A percentile compares a stretch with the other conserved stretches of the same genome.
These are phyloP conservation scores for Populus pruinosa DNA, from an alignment of 345 rosid species.

Conservation along the genomic window DNA sequence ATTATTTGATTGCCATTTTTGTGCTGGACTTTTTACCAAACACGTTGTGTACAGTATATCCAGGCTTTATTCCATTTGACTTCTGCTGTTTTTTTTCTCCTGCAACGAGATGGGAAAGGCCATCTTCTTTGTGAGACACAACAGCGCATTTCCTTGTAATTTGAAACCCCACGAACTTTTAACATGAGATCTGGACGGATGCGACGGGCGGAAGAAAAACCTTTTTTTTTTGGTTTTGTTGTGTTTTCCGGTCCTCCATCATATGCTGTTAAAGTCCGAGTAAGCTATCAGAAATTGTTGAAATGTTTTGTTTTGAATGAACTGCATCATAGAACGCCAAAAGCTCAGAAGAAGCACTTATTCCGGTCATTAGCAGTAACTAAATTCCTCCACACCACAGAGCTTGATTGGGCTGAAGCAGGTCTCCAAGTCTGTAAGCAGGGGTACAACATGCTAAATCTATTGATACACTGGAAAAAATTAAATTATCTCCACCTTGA, in stretches of 20 bases:
- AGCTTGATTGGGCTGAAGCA: slow-evolving; percentile 99
- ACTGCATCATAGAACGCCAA: slow-evolving; percentile 97
- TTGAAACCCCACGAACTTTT: slow-evolving; percentile 79
- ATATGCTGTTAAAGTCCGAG: slow-evolving; percentile 95
- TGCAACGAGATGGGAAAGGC: too few relatives aligned
- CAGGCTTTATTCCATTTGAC: too few relatives aligned
- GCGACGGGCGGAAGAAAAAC: slow-evolving; percentile 81
- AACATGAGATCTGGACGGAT: slow-evolving; percentile 97
- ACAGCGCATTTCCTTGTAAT: slow-evolving; percentile 87
- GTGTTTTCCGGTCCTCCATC: slow-evolving; percentile 81
- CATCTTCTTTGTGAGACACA: slow-evolving; percentile 41
- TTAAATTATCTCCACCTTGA: slow-evolving; percentile 92
- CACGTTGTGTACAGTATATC: too few relatives aligned
- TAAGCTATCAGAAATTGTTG: slow-evolving; percentile 89
- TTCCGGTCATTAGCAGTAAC: slow-evolving; percentile 95
- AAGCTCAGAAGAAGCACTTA: slow-evolving; percentile 99
- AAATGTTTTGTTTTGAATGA: slow-evolving; percentile 96
- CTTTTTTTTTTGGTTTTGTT: slow-evolving; percentile 4
- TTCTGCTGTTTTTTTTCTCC: too few relatives aligned
- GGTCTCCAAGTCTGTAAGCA: slow-evolving; percentile 99
- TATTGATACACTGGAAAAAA: slow-evolving; percentile 89
- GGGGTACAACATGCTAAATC: slow-evolving; percentile 95
- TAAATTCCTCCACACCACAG: slow-evolving; percentile 95
- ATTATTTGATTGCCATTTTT: too few relatives aligned
- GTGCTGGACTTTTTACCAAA: too few relatives aligned